Evolutionary conservation across 1,284 basidiomycete genomes (phyloP).

Genomic region (Xerocomus amazonicus): DNA sequence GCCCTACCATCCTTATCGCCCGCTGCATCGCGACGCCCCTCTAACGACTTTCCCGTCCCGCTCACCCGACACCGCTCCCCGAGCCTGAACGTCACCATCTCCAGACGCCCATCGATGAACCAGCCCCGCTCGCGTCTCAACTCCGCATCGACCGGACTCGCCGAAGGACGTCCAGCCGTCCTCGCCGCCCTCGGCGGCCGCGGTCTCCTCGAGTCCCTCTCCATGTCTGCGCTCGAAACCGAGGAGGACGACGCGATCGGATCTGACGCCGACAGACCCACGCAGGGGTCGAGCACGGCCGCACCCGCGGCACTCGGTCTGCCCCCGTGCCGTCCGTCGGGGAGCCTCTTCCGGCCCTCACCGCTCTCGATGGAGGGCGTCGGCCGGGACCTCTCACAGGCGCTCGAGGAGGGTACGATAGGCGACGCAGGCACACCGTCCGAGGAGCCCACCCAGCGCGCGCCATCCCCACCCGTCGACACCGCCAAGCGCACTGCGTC

Average conservation of each 20-base stretch:
- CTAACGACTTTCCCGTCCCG: constrained; percentile 29
- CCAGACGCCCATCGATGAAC: constrained; percentile 25
- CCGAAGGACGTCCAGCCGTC: constrained; percentile 22
- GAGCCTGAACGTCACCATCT: constrained; percentile 31
- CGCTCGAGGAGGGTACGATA: constrained; percentile 27
- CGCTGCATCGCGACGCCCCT: constrained; percentile 48
- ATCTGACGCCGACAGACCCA: constrained; percentile 10
- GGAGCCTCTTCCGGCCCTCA: constrained; percentile 10
- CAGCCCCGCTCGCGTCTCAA: constrained; percentile 23
- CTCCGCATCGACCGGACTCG: constrained; percentile 18
- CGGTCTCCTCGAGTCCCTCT: constrained; percentile 37
- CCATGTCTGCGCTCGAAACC: constrained; percentile 41
- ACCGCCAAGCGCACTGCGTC: constrained; percentile 7
- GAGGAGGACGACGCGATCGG: constrained; percentile 35
- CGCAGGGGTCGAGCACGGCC: neutral
- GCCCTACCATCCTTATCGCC: constrained; percentile 44
- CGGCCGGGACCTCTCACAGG: constrained; percentile 31
- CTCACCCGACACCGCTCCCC: constrained; percentile 27
- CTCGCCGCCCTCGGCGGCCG: constrained; percentile 32
- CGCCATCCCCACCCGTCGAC: constrained; percentile 2
- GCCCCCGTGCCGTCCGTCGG: constrained; percentile 16
- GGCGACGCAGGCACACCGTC: neutral
- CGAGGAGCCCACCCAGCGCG: neutral
- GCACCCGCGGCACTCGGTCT: neutral
- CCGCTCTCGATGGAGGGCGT: constrained; percentile 32